Base-by-base conservation (phyloP, 78 protist genomes). In the Dictyostelium brefeldianum region DNA sequence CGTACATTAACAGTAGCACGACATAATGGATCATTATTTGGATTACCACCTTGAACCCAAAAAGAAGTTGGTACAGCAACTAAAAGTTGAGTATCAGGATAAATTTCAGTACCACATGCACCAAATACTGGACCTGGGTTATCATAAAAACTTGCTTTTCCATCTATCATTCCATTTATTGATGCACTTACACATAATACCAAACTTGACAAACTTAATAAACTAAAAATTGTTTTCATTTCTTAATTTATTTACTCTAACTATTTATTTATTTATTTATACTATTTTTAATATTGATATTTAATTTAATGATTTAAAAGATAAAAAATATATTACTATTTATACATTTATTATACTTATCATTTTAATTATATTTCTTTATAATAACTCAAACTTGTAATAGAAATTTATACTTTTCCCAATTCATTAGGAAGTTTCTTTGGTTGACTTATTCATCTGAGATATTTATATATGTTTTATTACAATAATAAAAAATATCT, bases 21-120 rank as follows among this genome's bases (percentile, higher is more conserved):
- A 31, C 83, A 78, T 14, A 78, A 15, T 36, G 83, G 83, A 78
- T 78, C 83, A 29, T 1, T 5, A 29, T 78, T 78, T 78, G 83
- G 83, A 78, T 78, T 78, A n/a, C n/a, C n/a, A n/a, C 71, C 65
- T 5, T 48, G n/a, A 0, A 70, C 56, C 83, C 83, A 78, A 36
- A 56, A 57, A 12, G 69, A 15, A 27, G 70, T 27, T 56, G 83
- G 83, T 15, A 57, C 70, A 27, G 83, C 83, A 41, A 56, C 83
- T 31, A 78, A 56, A 11, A 78, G 14, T 31, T 78, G 71, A 9
- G 83, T 56, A 31, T 53, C 46, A 27, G 83, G 71, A 56, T 78
- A 31, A 57, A 78, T 78, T 6, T 7, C 5, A 31, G 83, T 56
- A 31, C 83, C 67, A 51, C 57, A 75, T 50, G 57, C 12, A 27